Conservation (phyloP, 805 yeast genomes). For the Scheffersomyces amazonensis region DNA sequence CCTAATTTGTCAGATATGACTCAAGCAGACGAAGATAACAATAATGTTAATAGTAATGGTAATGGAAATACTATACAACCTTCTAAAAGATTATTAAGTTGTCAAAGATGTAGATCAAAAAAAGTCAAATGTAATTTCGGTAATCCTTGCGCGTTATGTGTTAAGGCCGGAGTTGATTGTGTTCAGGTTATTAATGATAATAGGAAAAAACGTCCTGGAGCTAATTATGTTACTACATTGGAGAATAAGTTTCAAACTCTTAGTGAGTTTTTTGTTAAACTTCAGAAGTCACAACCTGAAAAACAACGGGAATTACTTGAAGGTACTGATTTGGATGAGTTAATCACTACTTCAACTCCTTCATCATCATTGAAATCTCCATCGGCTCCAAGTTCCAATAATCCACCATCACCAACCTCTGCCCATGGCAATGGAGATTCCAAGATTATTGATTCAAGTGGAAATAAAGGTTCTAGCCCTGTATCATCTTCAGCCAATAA, state of each 20-base stretch:
- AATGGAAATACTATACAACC: background rate
- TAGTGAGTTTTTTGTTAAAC: conserved; percentile 19
- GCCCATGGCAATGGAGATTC: background rate
- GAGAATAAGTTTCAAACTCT: conserved; percentile 29
- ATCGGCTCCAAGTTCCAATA: background rate
- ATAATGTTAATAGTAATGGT: background rate
- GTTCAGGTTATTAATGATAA: conserved; percentile 46
- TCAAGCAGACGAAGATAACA: background rate
- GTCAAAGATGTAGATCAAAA: conserved; percentile 41
- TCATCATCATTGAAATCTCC: background rate
- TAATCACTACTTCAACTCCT: conserved; percentile 1
- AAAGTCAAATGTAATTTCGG: conserved; percentile 50
- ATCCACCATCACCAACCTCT: background rate
- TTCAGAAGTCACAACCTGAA: conserved; percentile 19
- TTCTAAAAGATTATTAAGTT: conserved; percentile 17
- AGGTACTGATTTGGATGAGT: conserved; percentile 13
- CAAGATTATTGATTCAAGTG: background rate
- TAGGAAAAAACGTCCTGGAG: conserved; percentile 50
- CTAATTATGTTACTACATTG: conserved; percentile 46
- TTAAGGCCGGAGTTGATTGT: conserved; percentile 42
- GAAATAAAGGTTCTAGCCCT: background rate
- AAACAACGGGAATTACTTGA: conserved; percentile 18
- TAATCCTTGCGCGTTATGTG: conserved; percentile 49
- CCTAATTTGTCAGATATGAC: background rate
- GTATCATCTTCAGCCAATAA: conserved; percentile 1